These are phyloP conservation scores for Candolleomyces efflorescens DNA, from an alignment of 768 basidiomycete genomes.

Conservation along the genomic window DNA sequence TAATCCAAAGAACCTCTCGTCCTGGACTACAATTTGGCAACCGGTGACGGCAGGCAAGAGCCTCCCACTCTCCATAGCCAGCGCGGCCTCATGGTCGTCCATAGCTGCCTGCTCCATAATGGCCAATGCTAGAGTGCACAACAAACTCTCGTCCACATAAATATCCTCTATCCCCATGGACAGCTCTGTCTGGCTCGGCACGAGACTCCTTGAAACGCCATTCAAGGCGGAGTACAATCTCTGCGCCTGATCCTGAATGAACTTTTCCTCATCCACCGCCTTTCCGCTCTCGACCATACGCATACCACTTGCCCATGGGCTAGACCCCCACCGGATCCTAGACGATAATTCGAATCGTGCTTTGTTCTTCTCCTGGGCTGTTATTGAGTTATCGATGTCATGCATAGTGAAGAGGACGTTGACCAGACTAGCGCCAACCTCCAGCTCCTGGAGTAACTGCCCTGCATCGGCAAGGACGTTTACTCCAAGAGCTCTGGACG, in stretches of 20 bases:
- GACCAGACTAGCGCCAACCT: conserved; percentile 3
- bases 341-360: too few species aligned
- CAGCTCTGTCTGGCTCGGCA: neutral
- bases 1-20: neutral
- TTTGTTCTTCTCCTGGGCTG: neutral
- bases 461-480: neutral
- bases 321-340: neutral
- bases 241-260: conserved; percentile 1
- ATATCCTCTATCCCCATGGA: neutral
- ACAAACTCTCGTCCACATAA: neutral
- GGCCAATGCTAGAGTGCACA: neutral
- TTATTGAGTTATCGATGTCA: neutral
- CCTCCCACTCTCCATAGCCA: neutral
- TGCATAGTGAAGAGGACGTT: conserved; percentile 3
- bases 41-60: neutral
- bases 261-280: neutral
- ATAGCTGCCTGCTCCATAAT: neutral
- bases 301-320: neutral
- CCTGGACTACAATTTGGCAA: conserved; percentile 4
- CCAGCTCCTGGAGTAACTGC: conserved; percentile 1
- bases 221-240: neutral
- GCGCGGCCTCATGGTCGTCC: conserved; percentile 4
- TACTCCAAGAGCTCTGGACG: neutral
- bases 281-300: too few species aligned
- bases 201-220: neutral